phyloP scores from a whole-genome alignment of 495 filamentous ascomycete genomes.

The Friedmanniomyces simplex region DNA sequence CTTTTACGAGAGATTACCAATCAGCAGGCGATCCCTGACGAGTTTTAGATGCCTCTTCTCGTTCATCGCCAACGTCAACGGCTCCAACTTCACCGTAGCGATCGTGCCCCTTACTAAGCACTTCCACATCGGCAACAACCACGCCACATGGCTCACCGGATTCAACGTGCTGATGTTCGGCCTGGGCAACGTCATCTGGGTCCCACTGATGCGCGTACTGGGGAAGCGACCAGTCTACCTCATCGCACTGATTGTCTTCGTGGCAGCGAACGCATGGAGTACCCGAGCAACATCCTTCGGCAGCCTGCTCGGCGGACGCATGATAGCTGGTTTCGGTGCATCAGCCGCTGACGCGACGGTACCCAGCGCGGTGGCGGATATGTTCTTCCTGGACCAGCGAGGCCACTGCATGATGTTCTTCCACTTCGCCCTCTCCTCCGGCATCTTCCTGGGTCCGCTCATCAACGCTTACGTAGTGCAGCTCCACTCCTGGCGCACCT shows the following conservation, averaged over 20 bases:
- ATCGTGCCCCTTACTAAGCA: constrained; percentile 10
- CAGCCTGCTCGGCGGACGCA: constrained; percentile 18
- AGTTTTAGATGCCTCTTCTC: constrained; percentile 14
- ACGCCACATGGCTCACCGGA: constrained; percentile 11
- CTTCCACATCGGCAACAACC: constrained; percentile 12
- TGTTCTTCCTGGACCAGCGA: constrained; percentile 20
- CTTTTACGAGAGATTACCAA: no score
- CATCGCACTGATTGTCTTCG: constrained; percentile 8
- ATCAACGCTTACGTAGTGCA: constrained; percentile 19
- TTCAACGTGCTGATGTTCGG: constrained; percentile 20
- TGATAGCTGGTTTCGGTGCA: constrained; percentile 13
- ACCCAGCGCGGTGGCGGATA: constrained; percentile 13
- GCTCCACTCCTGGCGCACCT: constrained; percentile 13
- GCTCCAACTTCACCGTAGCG: constrained; percentile 19
- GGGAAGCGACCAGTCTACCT: constrained; percentile 22
- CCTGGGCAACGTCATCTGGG: constrained; percentile 19
- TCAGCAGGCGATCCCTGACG: no score
- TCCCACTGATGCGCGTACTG: constrained; percentile 16
- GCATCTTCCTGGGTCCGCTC: constrained; percentile 16
- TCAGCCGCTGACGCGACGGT: constrained; percentile 15
- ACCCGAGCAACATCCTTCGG: constrained; percentile 16
- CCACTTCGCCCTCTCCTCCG: constrained; percentile 13
- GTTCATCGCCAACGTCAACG: constrained; percentile 19
- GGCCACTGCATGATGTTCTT: constrained; percentile 23
- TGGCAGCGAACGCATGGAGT: constrained; percentile 15